Evolutionary conservation across 768 basidiomycete genomes (phyloP).

Genomic region (Trametes gibbosa): DNA sequence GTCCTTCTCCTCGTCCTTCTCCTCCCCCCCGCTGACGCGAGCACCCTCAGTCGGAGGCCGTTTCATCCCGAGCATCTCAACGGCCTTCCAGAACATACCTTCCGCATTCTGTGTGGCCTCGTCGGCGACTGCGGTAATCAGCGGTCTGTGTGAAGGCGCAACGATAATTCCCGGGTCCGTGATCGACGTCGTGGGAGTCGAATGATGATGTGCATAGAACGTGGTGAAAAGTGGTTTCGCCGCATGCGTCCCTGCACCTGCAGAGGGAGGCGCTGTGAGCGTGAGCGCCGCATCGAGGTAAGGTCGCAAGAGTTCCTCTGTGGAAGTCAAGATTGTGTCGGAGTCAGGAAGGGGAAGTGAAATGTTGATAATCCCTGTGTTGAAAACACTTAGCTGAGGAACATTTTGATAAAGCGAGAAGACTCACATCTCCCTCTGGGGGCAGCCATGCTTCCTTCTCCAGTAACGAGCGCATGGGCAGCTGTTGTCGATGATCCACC

Average conservation of each 20-base stretch:
- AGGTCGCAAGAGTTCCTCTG: conserved; percentile 47
- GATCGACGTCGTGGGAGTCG: background rate
- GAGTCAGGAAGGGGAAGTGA: conserved; percentile 42
- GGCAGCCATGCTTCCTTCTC: conserved; percentile 70
- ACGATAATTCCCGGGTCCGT: conserved; percentile 28
- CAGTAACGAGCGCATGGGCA: conserved; percentile 63
- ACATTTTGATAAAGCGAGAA: background rate
- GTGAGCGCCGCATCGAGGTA: conserved; percentile 53
- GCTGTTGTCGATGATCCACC: conserved; percentile 45
- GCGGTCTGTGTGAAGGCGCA: conserved; percentile 30
- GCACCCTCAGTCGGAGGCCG: conserved; percentile 25
- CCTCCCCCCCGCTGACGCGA: conserved; percentile 16
- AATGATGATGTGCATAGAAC: conserved; percentile 50
- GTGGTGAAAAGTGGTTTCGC: conserved; percentile 48
- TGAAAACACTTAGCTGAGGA: background rate
- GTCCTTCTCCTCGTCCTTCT: conserved; percentile 43
- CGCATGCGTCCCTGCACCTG: conserved; percentile 10
- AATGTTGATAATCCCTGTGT: conserved; percentile 59
- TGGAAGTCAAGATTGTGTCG: conserved; percentile 25
- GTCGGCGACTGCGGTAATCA: conserved; percentile 55
- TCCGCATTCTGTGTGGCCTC: conserved; percentile 57
- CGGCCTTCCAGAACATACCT: conserved; percentile 48
- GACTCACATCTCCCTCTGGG: conserved; percentile 71
- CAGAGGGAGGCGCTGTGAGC: conserved; percentile 14
- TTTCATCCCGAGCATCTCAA: conserved; percentile 31